phyloP scores from a whole-genome alignment of 129 eudicot genomes.

The Chrysanthemum makinoi region DNA sequence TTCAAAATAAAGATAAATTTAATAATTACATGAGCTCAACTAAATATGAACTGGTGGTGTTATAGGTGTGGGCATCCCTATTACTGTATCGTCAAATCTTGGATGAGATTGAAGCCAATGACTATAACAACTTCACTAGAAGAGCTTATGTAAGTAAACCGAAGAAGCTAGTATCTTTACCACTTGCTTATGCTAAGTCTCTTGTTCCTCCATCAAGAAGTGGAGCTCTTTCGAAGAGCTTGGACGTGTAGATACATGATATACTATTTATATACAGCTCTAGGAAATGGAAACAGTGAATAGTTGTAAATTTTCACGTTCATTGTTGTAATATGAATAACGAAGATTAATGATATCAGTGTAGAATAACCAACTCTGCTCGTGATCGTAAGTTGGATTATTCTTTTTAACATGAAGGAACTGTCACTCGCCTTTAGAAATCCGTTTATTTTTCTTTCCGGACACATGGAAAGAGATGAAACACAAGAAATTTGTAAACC shows the following conservation, averaged over 20 bases:
- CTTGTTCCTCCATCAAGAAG: slow-evolving; percentile 55
- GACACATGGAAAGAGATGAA: too few species aligned
- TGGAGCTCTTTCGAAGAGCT: slow-evolving; percentile 31
- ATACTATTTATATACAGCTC: slow-evolving; percentile 8
- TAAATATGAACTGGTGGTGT: slow-evolving; percentile 11
- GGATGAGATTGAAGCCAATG: slow-evolving; percentile 97
- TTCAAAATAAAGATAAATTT: neutral
- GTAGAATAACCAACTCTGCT: slow-evolving; percentile 18
- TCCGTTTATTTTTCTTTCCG: neutral
- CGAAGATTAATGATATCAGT: slow-evolving; percentile 9
- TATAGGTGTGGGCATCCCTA: slow-evolving; percentile 97
- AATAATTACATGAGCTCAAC: neutral
- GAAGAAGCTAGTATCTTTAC: slow-evolving; percentile 76
- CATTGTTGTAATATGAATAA: slow-evolving; percentile 35
- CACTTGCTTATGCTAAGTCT: slow-evolving; percentile 86
- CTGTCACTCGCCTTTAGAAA: slow-evolving; percentile 2
- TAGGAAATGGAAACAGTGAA: slow-evolving; percentile 30
- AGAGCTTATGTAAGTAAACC: slow-evolving; percentile 92
- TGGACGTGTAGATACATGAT: slow-evolving; percentile 24
- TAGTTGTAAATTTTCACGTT: slow-evolving; percentile 31
- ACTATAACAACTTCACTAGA: slow-evolving; percentile 85
- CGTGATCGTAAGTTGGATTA: slow-evolving; percentile 4
- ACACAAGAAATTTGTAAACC: too few species aligned
- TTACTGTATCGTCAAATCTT: slow-evolving; percentile 75
- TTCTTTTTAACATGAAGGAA: neutral